Percentiles rank a stretch among this genome's conserved stretches.
phyloP scores from a whole-genome alignment of 2,329 filamentous ascomycete species.

The Scolecobasidium constrictum region DNA sequence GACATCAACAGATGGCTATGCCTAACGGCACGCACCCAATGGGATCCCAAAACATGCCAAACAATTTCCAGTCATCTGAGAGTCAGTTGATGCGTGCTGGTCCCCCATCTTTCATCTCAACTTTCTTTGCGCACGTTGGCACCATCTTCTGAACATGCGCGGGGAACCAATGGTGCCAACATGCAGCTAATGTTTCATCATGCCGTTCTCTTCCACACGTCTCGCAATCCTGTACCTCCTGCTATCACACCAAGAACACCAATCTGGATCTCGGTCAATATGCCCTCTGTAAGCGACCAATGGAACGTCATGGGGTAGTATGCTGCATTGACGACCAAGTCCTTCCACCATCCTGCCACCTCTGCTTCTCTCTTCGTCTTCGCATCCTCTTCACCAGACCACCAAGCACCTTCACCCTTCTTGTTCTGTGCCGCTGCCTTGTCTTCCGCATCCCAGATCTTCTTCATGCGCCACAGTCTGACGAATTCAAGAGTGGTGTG shows the following conservation, averaged over 20 bases:
- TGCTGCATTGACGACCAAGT: conserved; percentile 57
- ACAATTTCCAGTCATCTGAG: no score
- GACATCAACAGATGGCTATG: no score
- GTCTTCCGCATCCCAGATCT: conserved; percentile 25
- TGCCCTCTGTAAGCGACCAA: conserved; percentile 62
- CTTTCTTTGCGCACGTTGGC: no score
- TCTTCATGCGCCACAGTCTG: conserved; percentile 40
- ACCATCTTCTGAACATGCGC: no score
- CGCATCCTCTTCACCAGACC: conserved; percentile 26
- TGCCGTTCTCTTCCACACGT: conserved; percentile 33
- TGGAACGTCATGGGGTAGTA: conserved; percentile 79
- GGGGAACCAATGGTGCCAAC: no score
- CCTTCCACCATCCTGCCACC: conserved; percentile 47
- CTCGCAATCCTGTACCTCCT: conserved; percentile 30
- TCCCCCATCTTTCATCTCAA: no score
- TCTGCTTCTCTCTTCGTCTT: conserved; percentile 18
- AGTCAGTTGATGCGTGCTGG: no score
- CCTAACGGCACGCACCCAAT: no score
- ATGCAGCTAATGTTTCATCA: no score
- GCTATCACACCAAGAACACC: conserved; percentile 47
- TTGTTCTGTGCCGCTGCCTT: neutral
- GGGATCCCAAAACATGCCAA: no score
- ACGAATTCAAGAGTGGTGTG: conserved; percentile 69
- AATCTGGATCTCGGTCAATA: conserved; percentile 47
- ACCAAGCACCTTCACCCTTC: conserved; percentile 24